Evolutionary conservation across 768 basidiomycete species (phyloP).

Genomic region (Suillus hirtellus): DNA sequence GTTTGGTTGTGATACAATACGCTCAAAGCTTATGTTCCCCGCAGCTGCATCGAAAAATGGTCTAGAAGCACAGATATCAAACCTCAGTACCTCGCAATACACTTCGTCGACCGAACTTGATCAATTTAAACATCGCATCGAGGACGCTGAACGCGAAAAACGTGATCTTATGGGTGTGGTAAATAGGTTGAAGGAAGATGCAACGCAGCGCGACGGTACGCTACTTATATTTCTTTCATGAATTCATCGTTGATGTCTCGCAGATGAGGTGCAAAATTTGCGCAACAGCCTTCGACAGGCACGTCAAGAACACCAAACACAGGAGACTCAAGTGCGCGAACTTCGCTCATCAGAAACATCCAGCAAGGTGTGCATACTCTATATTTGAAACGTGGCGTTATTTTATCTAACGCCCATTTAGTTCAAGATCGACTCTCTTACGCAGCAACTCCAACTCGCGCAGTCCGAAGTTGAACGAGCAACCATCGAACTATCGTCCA

Average conservation of each 20-base stretch:
- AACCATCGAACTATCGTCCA: slow-evolving; percentile 63
- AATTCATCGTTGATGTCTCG: not conserved
- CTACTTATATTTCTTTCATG: slow-evolving; percentile 9
- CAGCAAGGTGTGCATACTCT: slow-evolving; percentile 55
- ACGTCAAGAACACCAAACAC: slow-evolving; percentile 65
- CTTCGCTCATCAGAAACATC: slow-evolving; percentile 74
- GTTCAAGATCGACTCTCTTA: slow-evolving; percentile 85
- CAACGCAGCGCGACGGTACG: slow-evolving; percentile 72
- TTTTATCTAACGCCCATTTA: slow-evolving; percentile 31
- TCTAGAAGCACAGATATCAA: slow-evolving; percentile 56
- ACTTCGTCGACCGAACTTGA: slow-evolving; percentile 65
- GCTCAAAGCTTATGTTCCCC: slow-evolving; percentile 17
- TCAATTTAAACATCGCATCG: slow-evolving; percentile 56
- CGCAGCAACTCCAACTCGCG: slow-evolving; percentile 78
- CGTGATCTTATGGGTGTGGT: slow-evolving; percentile 83
- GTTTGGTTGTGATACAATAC: not conserved
- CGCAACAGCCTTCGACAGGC: slow-evolving; percentile 72
- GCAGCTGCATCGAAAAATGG: slow-evolving; percentile 46
- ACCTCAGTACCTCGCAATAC: slow-evolving; percentile 58
- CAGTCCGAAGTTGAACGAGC: slow-evolving; percentile 75
- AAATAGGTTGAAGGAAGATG: slow-evolving; percentile 79
- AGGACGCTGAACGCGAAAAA: slow-evolving; percentile 87
- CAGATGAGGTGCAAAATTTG: slow-evolving; percentile 73
- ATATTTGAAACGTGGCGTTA: not conserved
- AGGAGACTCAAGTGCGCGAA: slow-evolving; percentile 72